Evolutionary conservation across 768 basidiomycete species (phyloP), one percentile per base, ranked within the genome.

Genomic region (Tricholoma hemisulphureum): DNA sequence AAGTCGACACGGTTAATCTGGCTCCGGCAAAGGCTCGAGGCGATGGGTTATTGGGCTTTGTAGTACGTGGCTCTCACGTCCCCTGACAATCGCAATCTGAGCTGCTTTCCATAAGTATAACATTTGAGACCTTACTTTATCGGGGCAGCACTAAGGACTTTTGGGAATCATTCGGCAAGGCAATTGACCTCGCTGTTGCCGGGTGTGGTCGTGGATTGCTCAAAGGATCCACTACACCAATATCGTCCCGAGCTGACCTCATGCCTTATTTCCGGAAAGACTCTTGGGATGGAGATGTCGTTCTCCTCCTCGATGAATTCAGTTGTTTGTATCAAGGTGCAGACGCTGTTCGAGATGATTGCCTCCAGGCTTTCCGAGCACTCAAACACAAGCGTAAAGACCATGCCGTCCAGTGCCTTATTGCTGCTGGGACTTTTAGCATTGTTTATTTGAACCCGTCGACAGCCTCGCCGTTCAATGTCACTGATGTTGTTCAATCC

Each of bases 11-110:
- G 43, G 43, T 46, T 46, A 46, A 26, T 46, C 43, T 46, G 43
- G 43, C 23, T 46, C 6, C 43, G 4, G 43, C 23, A 46, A 46
- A 46, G 9, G 23, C 43, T 46, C 13, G 21, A 26, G 43, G 43
- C 43, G 43, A 46, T 46, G 43, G 43, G 43, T 46, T 46, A 46
- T 46, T 46, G 43, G 43, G 43, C 43, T 46, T 46, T 46, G 43
- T 46, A 46, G 43, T 46, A 46, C 43, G 43, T 46, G 43, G 43
- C 43, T 46, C 41, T 43, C 7, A 43, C 41, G 41, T 43, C 41
- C 41, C 41, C 18, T 43, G 41, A 43, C 41, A 43, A 46, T 46
- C 24, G 26, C 23, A 24, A 46, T 46, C 43, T 46, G 43, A 46
- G 43, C 43, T 46, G 43, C 43, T 46, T 46, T 46, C 23, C 18